These are phyloP conservation scores for Fusarium illudens DNA, from an alignment of 2,329 filamentous ascomycete species.

Conservation along the genomic window DNA sequence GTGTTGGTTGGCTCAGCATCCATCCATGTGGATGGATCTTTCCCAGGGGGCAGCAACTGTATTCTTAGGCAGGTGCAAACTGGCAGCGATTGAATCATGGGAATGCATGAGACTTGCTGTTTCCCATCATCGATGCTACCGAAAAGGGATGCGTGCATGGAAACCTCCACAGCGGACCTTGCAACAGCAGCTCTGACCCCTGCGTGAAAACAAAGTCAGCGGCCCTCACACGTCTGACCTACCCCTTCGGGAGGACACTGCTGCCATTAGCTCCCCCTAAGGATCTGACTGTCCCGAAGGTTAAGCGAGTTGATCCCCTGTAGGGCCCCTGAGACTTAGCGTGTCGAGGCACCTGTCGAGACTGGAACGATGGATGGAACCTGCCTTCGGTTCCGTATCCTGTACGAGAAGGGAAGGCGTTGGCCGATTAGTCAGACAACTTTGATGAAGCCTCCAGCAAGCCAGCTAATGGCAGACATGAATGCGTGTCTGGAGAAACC, in stretches of 20 bases:
- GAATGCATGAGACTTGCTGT: conserved; percentile 29
- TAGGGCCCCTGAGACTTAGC: conserved; percentile 7
- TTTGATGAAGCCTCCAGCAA: not conserved
- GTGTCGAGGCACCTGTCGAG: not conserved
- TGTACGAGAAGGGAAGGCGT: conserved; percentile 4
- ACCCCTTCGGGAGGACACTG: conserved; percentile 13
- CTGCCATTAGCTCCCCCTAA: not conserved
- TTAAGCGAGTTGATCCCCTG: conserved; percentile 32
- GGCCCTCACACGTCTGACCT: conserved; percentile 8
- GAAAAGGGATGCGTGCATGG: conserved; percentile 30
- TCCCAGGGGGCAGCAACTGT: not conserved
- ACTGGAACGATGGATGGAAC: not conserved
- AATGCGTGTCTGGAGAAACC: not conserved
- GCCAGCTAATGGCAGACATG: not conserved
- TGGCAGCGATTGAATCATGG: conserved; percentile 19
- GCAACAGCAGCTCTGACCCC: not conserved
- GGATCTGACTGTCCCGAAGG: conserved; percentile 15
- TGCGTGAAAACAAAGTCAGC: conserved; percentile 3
- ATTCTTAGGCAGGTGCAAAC: conserved; percentile 3
- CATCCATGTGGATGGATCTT: no score
- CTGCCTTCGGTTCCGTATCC: not conserved
- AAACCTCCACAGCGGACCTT: conserved; percentile 18
- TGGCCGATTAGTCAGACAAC: not conserved
- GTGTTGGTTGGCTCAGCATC: conserved; percentile 1
- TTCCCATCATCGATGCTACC: conserved; percentile 30